Conservation (phyloP, 768 basidiomycete genomes). For the Suillus cothurnatus region DNA sequence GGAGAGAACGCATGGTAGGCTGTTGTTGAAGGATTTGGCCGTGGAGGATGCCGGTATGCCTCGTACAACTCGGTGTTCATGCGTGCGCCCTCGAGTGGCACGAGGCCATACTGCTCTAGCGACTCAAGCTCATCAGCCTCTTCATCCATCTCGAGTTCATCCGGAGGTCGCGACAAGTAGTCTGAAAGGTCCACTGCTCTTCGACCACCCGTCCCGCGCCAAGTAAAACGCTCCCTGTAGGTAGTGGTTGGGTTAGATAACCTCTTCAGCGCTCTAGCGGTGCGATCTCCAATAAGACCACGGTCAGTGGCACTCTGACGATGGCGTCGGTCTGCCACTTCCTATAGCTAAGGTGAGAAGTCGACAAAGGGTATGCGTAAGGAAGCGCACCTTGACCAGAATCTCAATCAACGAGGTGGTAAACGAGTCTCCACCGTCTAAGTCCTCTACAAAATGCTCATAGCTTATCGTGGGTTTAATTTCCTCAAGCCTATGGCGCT, state of each 20-base stretch:
- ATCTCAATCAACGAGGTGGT: constrained; percentile 75
- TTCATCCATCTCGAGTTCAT: constrained; percentile 62
- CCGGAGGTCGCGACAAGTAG: constrained; percentile 52
- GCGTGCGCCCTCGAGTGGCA: constrained; percentile 52
- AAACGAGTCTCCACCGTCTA: constrained; percentile 81
- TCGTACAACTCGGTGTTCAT: constrained; percentile 67
- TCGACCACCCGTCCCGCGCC: constrained; percentile 37
- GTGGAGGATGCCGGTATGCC: constrained; percentile 47
- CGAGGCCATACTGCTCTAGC: constrained; percentile 25
- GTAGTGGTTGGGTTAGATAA: constrained; percentile 56
- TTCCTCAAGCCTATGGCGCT: constrained; percentile 66
- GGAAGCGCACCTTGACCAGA: constrained; percentile 67
- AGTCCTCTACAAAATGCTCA: constrained; percentile 73
- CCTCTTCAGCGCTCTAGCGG: constrained; percentile 60
- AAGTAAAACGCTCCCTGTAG: constrained; percentile 49
- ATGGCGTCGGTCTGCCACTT: constrained; percentile 71
- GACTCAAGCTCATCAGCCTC: constrained; percentile 66
- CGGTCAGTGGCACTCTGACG: constrained; percentile 56
- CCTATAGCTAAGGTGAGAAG: constrained; percentile 43
- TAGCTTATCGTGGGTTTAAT: constrained; percentile 66
- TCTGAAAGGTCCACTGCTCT: constrained; percentile 47
- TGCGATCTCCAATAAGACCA: constrained; percentile 64
- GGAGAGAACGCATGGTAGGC: constrained; percentile 21
- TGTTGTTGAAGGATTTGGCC: constrained; percentile 28
- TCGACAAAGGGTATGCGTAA: background rate